Evolutionary conservation across 192 early-diverging fungal genomes (phyloP).

Genomic region (Piromyces finnis): DNA sequence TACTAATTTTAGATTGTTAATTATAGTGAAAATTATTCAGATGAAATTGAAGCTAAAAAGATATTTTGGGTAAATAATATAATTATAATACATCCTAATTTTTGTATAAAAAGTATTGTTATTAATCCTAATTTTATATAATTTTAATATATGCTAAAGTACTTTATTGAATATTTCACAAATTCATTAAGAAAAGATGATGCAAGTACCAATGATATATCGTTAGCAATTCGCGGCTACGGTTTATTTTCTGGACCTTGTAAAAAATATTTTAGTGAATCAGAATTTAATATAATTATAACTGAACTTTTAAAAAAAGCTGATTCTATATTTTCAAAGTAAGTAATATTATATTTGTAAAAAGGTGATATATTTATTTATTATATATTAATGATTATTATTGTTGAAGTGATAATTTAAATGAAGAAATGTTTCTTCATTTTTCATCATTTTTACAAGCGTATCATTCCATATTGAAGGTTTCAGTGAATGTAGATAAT

Average conservation of each 20-base stretch:
- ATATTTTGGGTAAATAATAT: neutral
- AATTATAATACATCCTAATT: too few species aligned
- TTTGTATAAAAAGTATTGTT: too few species aligned
- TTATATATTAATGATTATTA: too few species aligned
- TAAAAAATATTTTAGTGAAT: constrained; percentile 19
- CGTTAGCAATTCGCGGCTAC: constrained; percentile 46
- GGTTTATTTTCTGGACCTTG: constrained; percentile 46
- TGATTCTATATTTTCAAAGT: constrained; percentile 30
- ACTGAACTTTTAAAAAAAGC: constrained; percentile 24
- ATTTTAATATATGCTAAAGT: neutral
- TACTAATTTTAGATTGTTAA: neutral
- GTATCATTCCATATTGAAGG: constrained; percentile 27
- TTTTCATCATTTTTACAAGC: constrained; percentile 43
- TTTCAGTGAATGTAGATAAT: constrained; percentile 19
- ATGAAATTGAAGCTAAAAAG: neutral
- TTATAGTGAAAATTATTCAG: neutral
- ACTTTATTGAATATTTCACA: neutral
- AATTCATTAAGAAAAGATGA: neutral
- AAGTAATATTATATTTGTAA: constrained; percentile 2
- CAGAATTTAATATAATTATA: constrained; percentile 18
- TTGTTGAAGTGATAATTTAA: constrained; percentile 21
- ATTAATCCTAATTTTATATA: too few species aligned
- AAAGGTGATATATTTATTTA: neutral
- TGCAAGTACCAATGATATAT: constrained; percentile 21
- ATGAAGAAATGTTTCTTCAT: constrained; percentile 10